Evolutionary conservation across 2,329 filamentous ascomycete genomes (phyloP).

Genomic region (Dryadomyces quercivorus): DNA sequence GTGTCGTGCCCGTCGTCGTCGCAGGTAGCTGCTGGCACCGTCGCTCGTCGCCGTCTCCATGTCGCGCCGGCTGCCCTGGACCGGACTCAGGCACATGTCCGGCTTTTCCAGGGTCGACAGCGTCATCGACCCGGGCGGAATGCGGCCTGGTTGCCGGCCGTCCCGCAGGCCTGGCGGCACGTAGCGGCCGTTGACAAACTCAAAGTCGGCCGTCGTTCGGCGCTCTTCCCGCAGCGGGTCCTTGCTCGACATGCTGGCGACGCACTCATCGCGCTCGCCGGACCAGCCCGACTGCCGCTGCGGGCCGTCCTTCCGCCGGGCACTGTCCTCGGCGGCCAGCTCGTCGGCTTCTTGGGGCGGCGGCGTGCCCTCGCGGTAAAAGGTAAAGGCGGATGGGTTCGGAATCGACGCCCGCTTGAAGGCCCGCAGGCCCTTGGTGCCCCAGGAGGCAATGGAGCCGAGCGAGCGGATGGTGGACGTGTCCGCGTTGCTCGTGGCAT

Average conservation of each 20-base stretch:
- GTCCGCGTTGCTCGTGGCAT: constrained; percentile 9
- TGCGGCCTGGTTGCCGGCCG: constrained; percentile 9
- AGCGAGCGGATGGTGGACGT: constrained; percentile 7
- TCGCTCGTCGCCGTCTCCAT: constrained; percentile 1
- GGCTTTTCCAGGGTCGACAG: constrained; percentile 1
- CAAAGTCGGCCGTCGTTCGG: constrained; percentile 8
- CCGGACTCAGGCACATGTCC: background rate
- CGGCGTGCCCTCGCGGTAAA: constrained; percentile 28
- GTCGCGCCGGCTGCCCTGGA: background rate
- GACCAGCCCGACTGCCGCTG: background rate
- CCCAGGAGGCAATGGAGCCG: constrained; percentile 3
- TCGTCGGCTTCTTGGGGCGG: constrained; percentile 15
- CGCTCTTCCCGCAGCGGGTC: background rate
- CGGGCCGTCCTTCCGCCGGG: background rate
- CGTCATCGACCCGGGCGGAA: constrained; percentile 1
- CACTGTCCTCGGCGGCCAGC: constrained; percentile 1
- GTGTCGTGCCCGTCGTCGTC: constrained; percentile 21
- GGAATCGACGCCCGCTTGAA: background rate
- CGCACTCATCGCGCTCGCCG: background rate
- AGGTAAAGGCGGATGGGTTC: constrained; percentile 22
- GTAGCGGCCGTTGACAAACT: constrained; percentile 13
- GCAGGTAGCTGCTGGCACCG: constrained; percentile 13
- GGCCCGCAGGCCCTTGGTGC: background rate
- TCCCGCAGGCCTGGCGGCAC: constrained; percentile 11
- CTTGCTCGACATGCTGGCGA: background rate